phyloP scores from a whole-genome alignment of 1,284 basidiomycete species.

The Athelia psychrophila region DNA sequence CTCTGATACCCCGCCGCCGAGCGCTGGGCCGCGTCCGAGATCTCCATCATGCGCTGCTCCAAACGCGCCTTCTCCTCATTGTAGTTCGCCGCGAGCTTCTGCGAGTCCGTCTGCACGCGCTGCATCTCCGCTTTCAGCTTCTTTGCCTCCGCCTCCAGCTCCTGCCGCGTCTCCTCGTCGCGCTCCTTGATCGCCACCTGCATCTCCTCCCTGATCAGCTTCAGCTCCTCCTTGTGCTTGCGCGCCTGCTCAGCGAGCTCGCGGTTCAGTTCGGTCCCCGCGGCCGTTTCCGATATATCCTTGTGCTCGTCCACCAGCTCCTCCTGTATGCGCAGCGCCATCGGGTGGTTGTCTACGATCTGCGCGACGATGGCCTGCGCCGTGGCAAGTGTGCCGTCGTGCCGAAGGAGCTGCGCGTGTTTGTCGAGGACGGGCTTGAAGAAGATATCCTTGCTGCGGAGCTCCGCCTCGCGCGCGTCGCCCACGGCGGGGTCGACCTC shows the following conservation, averaged over 20 bases:
- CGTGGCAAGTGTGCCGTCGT: constrained; percentile 31
- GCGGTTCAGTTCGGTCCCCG: constrained; percentile 27
- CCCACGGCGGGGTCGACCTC: constrained; percentile 33
- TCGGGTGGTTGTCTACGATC: constrained; percentile 27
- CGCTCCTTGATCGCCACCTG: constrained; percentile 10
- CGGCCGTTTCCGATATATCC: constrained; percentile 34
- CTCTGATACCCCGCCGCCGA: background rate
- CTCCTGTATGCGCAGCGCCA: constrained; percentile 22
- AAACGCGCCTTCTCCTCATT: constrained; percentile 9
- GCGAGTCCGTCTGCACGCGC: constrained; percentile 14
- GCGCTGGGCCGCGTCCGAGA: constrained; percentile 1
- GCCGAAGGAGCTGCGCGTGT: constrained; percentile 38
- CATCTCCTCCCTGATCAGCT: constrained; percentile 15
- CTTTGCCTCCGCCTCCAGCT: constrained; percentile 17
- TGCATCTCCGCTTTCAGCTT: constrained; percentile 13
- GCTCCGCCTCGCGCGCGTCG: constrained; percentile 37
- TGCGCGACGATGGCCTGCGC: constrained; percentile 31
- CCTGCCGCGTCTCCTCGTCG: constrained; percentile 17
- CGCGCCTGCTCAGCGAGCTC: constrained; percentile 30
- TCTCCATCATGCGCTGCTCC: constrained; percentile 7
- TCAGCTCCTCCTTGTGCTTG: constrained; percentile 35
- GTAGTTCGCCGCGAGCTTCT: constrained; percentile 11
- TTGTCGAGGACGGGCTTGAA: constrained; percentile 44
- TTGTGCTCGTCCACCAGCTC: constrained; percentile 24
- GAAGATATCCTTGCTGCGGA: constrained; percentile 38